Conservation (phyloP, 2,329 filamentous ascomycete genomes). For the Trichoderma brevicompactum region DNA sequence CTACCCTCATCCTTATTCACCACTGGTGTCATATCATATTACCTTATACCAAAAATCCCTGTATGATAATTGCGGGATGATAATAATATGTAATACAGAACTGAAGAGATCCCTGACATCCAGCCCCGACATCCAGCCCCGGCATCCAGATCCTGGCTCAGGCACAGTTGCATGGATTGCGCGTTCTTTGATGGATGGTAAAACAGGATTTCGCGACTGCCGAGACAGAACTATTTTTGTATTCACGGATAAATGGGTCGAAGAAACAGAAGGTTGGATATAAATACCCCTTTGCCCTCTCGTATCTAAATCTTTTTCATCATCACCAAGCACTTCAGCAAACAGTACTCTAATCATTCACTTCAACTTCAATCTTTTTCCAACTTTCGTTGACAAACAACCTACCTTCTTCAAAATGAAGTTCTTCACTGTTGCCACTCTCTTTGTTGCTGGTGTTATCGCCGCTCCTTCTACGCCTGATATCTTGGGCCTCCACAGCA, state of each 20-base stretch:
- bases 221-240: background rate
- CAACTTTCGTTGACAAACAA: background rate
- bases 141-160: background rate
- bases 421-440: conserved; percentile 29
- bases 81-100: background rate
- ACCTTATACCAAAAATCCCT: background rate
- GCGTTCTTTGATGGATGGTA: too few species aligned
- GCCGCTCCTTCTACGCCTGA: conserved; percentile 19
- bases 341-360: background rate
- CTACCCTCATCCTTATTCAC: background rate
- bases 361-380: background rate
- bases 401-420: conserved; percentile 29
- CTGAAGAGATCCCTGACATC: background rate
- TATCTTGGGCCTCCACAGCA: background rate
- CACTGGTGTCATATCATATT: too few species aligned
- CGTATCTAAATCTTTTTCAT: background rate
- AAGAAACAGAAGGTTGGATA: conserved; percentile 10
- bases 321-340: conserved; percentile 15
- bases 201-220: background rate
- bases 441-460: conserved; percentile 30
- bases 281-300: conserved; percentile 21
- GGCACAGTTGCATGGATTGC: background rate
- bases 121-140: background rate
- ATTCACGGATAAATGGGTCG: background rate
- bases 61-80: background rate